Evolutionary conservation across 2,329 filamentous ascomycete species (phyloP).

Genomic region (Sporothrix inflata): DNA sequence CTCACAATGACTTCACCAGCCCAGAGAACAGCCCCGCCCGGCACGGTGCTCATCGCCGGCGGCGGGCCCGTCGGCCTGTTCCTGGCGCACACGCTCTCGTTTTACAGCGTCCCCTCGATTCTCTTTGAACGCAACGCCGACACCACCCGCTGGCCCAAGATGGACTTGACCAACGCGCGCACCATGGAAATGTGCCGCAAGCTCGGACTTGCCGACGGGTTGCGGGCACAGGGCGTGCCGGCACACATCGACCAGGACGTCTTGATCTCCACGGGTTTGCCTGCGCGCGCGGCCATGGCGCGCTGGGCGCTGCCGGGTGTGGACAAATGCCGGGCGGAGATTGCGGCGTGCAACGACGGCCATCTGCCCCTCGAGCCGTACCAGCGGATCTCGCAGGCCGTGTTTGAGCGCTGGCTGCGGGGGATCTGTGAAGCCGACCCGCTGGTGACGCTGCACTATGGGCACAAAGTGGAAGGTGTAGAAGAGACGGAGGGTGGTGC

Average conservation of each 20-base stretch:
- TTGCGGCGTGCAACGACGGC: conserved; percentile 41
- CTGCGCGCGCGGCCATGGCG: conserved; percentile 29
- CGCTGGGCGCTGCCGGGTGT: conserved; percentile 31
- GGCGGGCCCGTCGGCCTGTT: conserved; percentile 28
- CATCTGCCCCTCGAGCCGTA: conserved; percentile 39
- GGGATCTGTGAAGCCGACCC: conserved; percentile 34
- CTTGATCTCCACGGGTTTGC: conserved; percentile 33
- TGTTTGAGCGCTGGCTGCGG: conserved; percentile 44
- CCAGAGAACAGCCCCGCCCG: conserved; percentile 2
- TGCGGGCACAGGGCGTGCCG: conserved; percentile 33
- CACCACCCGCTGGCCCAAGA: conserved; percentile 42
- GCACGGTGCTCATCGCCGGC: conserved; percentile 25
- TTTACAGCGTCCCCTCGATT: conserved; percentile 16
- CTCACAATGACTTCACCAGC: neutral
- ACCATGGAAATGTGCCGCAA: conserved; percentile 41
- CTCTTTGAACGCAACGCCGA: conserved; percentile 27
- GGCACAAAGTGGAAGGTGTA: conserved; percentile 29
- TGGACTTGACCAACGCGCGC: conserved; percentile 41
- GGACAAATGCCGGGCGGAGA: conserved; percentile 34
- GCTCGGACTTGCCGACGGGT: conserved; percentile 39
- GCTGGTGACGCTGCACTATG: conserved; percentile 38
- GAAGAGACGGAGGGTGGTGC: conserved; percentile 7
- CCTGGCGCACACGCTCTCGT: conserved; percentile 21
- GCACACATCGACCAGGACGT: conserved; percentile 32
- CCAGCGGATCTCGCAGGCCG: conserved; percentile 41